Percentiles rank a stretch among this genome's conserved stretches.
Evolutionary conservation across 805 yeast genomes (phyloP).

Genomic region (Blastobotrys americana): DNA sequence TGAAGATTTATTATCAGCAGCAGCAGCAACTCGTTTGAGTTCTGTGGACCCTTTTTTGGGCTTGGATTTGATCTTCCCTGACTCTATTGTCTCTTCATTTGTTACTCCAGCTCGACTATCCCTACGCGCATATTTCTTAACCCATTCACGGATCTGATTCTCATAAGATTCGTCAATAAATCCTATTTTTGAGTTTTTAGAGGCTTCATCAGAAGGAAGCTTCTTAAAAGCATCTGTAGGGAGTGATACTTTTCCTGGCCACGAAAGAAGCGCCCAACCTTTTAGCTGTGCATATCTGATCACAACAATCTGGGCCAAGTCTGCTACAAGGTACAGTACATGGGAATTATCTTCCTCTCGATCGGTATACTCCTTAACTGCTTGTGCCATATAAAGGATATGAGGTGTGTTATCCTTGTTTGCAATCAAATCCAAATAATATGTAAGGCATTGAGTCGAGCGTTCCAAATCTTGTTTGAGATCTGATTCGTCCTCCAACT

Average conservation of each 20-base stretch:
- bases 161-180: background rate
- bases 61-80: too few species aligned
- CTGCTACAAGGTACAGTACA: slow-evolving; percentile 59
- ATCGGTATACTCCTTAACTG: slow-evolving; percentile 74
- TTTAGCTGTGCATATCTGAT: slow-evolving; percentile 49
- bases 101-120: background rate
- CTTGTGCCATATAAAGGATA: slow-evolving; percentile 65
- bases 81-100: background rate
- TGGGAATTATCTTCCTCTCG: slow-evolving; percentile 30
- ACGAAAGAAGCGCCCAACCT: slow-evolving; percentile 66
- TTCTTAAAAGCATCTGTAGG: slow-evolving; percentile 67
- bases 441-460: slow-evolving; percentile 52
- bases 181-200: slow-evolving; percentile 38
- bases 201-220: slow-evolving; percentile 48
- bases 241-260: slow-evolving; percentile 71
- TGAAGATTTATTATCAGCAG: background rate
- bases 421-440: slow-evolving; percentile 53
- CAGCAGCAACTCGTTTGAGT: background rate
- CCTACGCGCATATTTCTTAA: background rate
- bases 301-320: slow-evolving; percentile 60
- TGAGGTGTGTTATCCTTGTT: slow-evolving; percentile 62
- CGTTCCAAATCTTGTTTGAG: slow-evolving; percentile 26
- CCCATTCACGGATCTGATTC: background rate
- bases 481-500: slow-evolving; percentile 13
- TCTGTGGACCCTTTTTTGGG: background rate